Evolutionary conservation across 2,329 filamentous ascomycete species (phyloP), one percentile per base, ranked within the genome.

Genomic region (Fusarium neocosmosporiellum): DNA sequence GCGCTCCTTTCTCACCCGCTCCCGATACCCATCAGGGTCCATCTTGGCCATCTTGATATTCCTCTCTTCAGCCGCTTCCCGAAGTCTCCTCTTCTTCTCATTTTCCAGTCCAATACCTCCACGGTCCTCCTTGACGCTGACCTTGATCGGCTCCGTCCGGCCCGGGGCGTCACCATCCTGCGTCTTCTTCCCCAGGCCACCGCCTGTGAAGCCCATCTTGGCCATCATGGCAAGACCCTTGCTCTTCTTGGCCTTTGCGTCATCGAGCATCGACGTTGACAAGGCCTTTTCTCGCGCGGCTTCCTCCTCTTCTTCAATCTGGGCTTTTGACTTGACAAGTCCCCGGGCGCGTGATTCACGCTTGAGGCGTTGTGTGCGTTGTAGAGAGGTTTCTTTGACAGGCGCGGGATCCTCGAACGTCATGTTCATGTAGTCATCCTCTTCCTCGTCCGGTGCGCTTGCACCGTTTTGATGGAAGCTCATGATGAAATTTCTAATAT

Each of bases 391-490:
- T 76, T 89, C 87, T 73, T 77, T 80, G 84, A 84, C 82, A 84
- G 89, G 80, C 81, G 86, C 78, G 83, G 88, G 79, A 31, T 97
- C 93, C 20, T 89, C 87, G 80, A 99, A 95, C 16, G 91, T 88
- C 96, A 99, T 98, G 77, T 92, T 94, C 93, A 99, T 97, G 86
- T 99, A 98, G 83, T 99, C 96, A 72, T 98, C 95, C 71, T 95
- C 94, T 22, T 95, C 94, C 8, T 94, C 93, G 4, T 87, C 75
- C 10, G 73, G 63, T 43, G 69, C 68, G 18, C 60, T 61, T 53
- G 67, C 71, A 58, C 66, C 67, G 5, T 65, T 60, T 31, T 70
- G 64, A 16, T 64, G 57, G 8, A 41, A 33, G 14, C 59, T 70
- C 71, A 76, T 77, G 22, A 29, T 34, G 11, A 8, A 24, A 34